These are phyloP conservation scores for Phytophthora palmivora DNA, from an alignment of 352 stramenopile species.

Conservation along the genomic window DNA sequence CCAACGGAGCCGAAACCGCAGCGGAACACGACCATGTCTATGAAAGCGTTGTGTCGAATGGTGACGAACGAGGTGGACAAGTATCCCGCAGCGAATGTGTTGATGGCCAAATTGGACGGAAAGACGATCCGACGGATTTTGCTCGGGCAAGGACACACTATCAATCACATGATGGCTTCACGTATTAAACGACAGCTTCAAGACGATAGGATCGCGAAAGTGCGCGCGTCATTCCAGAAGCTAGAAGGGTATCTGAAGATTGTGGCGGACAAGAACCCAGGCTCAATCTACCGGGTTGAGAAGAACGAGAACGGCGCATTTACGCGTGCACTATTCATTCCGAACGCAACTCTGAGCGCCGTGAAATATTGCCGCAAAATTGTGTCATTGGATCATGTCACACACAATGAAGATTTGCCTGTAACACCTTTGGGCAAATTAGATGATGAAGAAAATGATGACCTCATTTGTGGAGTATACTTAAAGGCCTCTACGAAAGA, in stretches of 20 bases:
- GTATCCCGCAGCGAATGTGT: slow-evolving; percentile 61
- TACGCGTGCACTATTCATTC: slow-evolving; percentile 69
- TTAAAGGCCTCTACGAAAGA: slow-evolving; percentile 78
- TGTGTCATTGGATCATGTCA: slow-evolving; percentile 67
- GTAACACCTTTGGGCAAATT: slow-evolving; percentile 51
- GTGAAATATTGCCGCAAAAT: slow-evolving; percentile 70
- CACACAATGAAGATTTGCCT: slow-evolving; percentile 41
- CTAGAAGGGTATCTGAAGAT: slow-evolving; percentile 67
- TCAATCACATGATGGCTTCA: slow-evolving; percentile 88
- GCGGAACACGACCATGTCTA: slow-evolving; percentile 85
- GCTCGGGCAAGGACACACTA: slow-evolving; percentile 69
- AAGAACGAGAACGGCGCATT: slow-evolving; percentile 58
- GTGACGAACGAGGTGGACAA: slow-evolving; percentile 74
- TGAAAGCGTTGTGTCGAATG: slow-evolving; percentile 77
- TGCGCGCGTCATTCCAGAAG: slow-evolving; percentile 74
- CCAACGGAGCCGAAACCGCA: slow-evolving; percentile 35
- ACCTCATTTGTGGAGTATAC: slow-evolving; percentile 76
- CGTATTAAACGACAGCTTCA: slow-evolving; percentile 80
- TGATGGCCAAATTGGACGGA: slow-evolving; percentile 76
- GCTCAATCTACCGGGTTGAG: slow-evolving; percentile 63
- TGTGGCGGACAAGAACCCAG: slow-evolving; percentile 73
- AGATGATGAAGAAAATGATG: slow-evolving; percentile 66
- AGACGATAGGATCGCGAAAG: slow-evolving; percentile 59
- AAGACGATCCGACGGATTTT: slow-evolving; percentile 79
- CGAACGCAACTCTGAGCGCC: slow-evolving; percentile 55